Evolutionary conservation across 2,329 filamentous ascomycete genomes (phyloP), one percentile per base, ranked within the genome.

Genomic region (Xylariaceae sp.): DNA sequence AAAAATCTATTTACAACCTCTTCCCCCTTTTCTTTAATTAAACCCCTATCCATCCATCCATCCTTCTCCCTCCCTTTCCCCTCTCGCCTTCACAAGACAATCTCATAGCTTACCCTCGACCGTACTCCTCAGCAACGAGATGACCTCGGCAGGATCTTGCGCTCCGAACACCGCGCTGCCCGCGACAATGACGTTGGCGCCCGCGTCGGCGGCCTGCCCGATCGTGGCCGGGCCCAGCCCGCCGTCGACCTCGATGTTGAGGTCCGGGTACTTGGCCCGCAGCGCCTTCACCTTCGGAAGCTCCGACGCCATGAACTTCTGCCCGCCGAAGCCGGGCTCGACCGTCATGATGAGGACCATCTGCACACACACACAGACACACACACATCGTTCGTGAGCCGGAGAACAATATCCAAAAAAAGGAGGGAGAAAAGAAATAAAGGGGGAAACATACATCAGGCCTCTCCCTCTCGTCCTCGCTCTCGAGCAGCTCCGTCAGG

Each of bases 291-390:
- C 92, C 69, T 98, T 98, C 59, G 90, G 88, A 51, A 98, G 78
- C 68, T 95, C 88, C 5, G 86, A 87, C 9, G 88, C 81, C 88
- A 97, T 97, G 73, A 98, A 98, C 60, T 95, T 96, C 62, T 98
- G 92, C 5, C 92, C 92, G 47, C 92, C 92, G 59, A 98, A 98
- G 31, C 92, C 92, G 31, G 92, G 92, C 66, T 98, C 79, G 30
- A 98, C 92, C 1, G 92, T 98, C 92, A 98, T 98, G 44, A 98
- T 78, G 13, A 98, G 80, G 26, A 95, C 88, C 92, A 98, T 98
- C 90, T 96, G 47, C 9, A 7, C n/a, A n/a, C n/a, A n/a, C n/a
- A n/a, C n/a, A n/a, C n/a, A n/a, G n/a, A n/a, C n/a, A n/a, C n/a
- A n/a, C n/a, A n/a, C n/a, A n/a, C n/a, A n/a, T n/a, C n/a, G n/a